Conservation (phyloP, 2,329 filamentous ascomycete species). For the Trichoderma aggressivum region DNA sequence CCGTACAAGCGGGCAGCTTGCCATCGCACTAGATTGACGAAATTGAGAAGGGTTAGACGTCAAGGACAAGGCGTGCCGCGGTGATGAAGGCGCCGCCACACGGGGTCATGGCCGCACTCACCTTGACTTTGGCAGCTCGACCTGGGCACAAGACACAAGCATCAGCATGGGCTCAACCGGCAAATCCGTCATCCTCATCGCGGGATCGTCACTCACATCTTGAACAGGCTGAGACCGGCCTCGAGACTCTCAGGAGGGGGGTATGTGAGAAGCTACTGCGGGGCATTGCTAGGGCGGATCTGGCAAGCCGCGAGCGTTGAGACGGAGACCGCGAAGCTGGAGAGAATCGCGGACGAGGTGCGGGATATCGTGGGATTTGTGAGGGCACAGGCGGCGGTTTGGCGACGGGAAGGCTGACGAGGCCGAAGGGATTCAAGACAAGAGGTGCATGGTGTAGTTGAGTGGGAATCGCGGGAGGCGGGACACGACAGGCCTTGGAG, state of each 20-base stretch:
- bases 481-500: background rate
- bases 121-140: constrained; percentile 90
- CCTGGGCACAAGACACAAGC: constrained; percentile 38
- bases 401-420: background rate
- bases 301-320: constrained; percentile 5
- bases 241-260: constrained; percentile 68
- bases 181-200: background rate
- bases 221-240: constrained; percentile 76
- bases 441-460: background rate
- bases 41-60: background rate
- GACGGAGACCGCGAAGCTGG: background rate
- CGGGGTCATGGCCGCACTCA: constrained; percentile 32
- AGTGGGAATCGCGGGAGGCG: background rate
- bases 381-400: background rate
- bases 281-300: constrained; percentile 35
- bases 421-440: background rate
- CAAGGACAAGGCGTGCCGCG: background rate
- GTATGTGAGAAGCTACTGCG: constrained; percentile 50
- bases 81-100: background rate
- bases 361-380: background rate
- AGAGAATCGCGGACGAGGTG: background rate
- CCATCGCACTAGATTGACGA: constrained; percentile 70
- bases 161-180: constrained; percentile 11
- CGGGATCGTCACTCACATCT: constrained; percentile 52
- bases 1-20: constrained; percentile 90